phyloP scores from a whole-genome alignment of 345 rosid genomes.

The Citrus medica region DNA sequence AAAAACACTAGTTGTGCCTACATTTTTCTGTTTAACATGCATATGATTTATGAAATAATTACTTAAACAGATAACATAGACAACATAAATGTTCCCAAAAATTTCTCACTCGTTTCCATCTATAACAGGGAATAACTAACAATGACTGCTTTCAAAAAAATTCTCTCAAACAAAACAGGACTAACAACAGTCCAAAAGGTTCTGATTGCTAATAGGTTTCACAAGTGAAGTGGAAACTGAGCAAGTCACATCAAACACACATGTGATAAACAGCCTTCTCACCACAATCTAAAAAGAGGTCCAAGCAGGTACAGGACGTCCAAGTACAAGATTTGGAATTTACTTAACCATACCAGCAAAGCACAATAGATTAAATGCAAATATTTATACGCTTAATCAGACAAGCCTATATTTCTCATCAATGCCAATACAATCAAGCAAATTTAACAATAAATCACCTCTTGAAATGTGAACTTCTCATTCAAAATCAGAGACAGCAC shows the following conservation, averaged over 20 bases:
- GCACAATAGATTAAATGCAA: not conserved
- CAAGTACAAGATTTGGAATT: not conserved
- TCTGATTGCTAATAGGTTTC: not conserved
- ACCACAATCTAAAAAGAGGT: not conserved
- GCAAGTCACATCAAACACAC: not conserved
- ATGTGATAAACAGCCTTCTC: not conserved
- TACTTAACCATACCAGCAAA: not conserved
- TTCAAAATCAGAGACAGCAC: slow-evolving; percentile 57
- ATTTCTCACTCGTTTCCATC: not conserved
- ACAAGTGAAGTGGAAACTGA: not conserved
- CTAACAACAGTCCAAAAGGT: not conserved
- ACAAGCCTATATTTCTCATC: not conserved
- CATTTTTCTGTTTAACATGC: not conserved
- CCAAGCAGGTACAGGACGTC: not conserved
- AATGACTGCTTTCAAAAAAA: not conserved
- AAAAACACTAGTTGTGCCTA: not conserved
- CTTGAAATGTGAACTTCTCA: slow-evolving; percentile 75
- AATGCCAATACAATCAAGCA: not conserved
- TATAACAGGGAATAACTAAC: not conserved
- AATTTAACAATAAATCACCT: slow-evolving; percentile 43
- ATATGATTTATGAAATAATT: not conserved
- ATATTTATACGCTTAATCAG: not conserved
- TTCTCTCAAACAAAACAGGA: not conserved
- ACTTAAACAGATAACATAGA: not conserved
- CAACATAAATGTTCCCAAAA: not conserved